Evolutionary conservation across 345 rosid genomes (phyloP), one percentile per base, ranked within the genome.

Genomic region (Alliaria petiolata): DNA sequence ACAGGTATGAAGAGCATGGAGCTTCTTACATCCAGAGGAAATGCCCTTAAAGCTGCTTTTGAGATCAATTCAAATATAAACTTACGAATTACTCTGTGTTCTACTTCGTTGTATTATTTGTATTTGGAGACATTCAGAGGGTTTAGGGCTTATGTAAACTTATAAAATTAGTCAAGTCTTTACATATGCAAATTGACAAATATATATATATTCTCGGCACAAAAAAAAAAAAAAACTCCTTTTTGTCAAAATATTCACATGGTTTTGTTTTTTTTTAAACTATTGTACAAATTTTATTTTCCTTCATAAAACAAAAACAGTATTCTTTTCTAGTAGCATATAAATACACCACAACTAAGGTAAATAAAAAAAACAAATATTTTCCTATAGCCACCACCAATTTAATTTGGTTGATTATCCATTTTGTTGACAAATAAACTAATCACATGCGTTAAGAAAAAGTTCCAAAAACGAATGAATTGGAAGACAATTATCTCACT

Each of bases 1-100:
- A 52, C 83, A 95, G 97, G 85, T 92, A 85, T 10, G 97, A 89
- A 59, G 98, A 95, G 70, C 97, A 95, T 40, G 98, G 98, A 38
- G 92, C 98, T 67, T 87, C 98, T 13, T 91, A 85, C 39, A 80
- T 91, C 20, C 99, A 91, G 67, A 83, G 99, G 72, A 91, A 95
- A 81, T 95, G 96, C 83, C 96, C 98, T 17, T 91, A 76, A 81
- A 45, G 50, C 42, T 52, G 35, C 16, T 33, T n/a, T n/a, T 34
- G 31, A 53, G 12, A 30, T 42, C 31, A 28, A 28, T 3, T 3
- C 31, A 28, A 28, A 5, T 5, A 28, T 28, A 5, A 28, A 28
- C 31, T 28, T 28, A 28, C 3, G 31, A 28, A 28, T 28, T 28
- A 28, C 31, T 5, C 31, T 28, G 31, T 28, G 16, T 20, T 9